Percentiles rank a stretch among this genome's conserved stretches.
Evolutionary conservation across 345 rosid genomes (phyloP).

Genomic region (Citrus hindsii): DNA sequence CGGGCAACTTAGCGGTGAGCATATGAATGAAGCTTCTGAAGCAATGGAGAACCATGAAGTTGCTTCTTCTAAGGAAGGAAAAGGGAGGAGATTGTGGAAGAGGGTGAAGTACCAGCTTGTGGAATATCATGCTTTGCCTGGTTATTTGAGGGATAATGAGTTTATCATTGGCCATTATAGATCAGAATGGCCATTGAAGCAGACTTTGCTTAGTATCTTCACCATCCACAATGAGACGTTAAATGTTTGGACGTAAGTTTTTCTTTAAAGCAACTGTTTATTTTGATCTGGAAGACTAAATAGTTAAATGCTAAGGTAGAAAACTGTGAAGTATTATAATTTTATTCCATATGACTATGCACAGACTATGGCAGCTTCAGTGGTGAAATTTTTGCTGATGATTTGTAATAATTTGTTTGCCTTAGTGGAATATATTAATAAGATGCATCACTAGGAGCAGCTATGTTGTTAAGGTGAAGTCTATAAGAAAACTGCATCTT

Average conservation of each 20-base stretch:
- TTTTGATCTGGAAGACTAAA: neutral
- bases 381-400: neutral
- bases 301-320: neutral
- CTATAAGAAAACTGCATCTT: neutral
- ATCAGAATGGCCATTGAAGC: conserved; percentile 93
- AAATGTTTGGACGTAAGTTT: conserved; percentile 90
- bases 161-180: conserved; percentile 82
- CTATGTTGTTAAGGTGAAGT: neutral
- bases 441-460: neutral
- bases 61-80: conserved; percentile 40
- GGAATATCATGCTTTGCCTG: conserved; percentile 84
- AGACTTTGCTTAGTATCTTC: conserved; percentile 75
- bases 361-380: neutral
- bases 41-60: conserved; percentile 33
- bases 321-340: neutral
- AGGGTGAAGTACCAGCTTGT: conserved; percentile 90
- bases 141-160: conserved; percentile 82
- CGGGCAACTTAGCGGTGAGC: conserved; percentile 21
- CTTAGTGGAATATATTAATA: neutral
- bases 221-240: conserved; percentile 87
- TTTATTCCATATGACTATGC: neutral
- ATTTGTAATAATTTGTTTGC: neutral
- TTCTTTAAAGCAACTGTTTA: neutral
- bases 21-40: conserved; percentile 31
- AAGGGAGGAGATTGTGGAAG: conserved; percentile 82